phyloP scores from a whole-genome alignment of 1,139 yeast species.

The Diutina catenulata region DNA sequence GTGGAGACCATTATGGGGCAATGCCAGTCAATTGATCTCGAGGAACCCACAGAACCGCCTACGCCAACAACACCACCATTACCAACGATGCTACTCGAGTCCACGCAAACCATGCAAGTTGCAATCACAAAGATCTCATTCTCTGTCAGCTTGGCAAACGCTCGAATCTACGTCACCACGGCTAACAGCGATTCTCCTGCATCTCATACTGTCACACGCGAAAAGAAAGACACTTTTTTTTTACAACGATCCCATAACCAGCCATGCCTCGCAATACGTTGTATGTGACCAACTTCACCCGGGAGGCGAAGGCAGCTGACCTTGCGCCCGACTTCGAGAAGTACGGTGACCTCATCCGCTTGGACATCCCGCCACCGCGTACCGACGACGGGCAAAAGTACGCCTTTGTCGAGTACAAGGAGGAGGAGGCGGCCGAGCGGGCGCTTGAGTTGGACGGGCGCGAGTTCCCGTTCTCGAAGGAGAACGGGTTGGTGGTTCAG shows the following conservation, averaged over 20 bases:
- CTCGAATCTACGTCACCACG: too few species aligned
- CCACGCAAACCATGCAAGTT: too few species aligned
- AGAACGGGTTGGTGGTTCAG: slow-evolving; percentile 38
- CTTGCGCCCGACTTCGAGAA: slow-evolving; percentile 60
- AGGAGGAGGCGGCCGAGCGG: slow-evolving; percentile 46
- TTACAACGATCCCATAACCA: not conserved
- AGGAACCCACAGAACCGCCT: too few species aligned
- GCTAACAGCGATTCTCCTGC: not conserved
- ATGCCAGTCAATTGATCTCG: too few species aligned
- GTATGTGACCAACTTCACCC: slow-evolving; percentile 52
- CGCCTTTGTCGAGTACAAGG: slow-evolving; percentile 64
- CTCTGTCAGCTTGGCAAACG: too few species aligned
- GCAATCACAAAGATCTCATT: too few species aligned
- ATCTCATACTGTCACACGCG: not conserved
- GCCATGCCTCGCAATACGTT: slow-evolving; percentile 44
- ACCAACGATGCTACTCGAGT: too few species aligned
- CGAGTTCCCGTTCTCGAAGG: slow-evolving; percentile 25
- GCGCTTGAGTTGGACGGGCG: slow-evolving; percentile 45
- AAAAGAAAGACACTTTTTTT: not conserved
- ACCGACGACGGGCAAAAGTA: slow-evolving; percentile 51
- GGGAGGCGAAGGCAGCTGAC: slow-evolving; percentile 51
- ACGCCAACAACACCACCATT: too few species aligned
- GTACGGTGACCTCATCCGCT: slow-evolving; percentile 55
- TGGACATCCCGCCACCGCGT: slow-evolving; percentile 63
- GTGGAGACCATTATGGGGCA: too few species aligned